Evolutionary conservation across 163 green algal genomes (phyloP).

Genomic region (Volvox carteri): DNA sequence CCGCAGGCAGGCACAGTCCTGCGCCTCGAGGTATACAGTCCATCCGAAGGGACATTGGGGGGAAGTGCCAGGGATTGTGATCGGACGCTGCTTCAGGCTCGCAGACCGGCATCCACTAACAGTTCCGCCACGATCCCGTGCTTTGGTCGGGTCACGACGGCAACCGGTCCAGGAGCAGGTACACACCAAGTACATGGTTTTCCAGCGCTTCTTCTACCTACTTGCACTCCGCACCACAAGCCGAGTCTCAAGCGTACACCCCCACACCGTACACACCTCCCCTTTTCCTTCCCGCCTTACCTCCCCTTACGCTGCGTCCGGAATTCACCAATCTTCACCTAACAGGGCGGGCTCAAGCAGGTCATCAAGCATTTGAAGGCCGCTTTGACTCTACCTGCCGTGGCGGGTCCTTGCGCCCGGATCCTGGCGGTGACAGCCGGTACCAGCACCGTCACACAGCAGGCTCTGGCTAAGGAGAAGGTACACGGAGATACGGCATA

Average conservation of each 20-base stretch:
- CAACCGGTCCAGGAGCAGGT: no score
- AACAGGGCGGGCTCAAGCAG: constrained; percentile 60
- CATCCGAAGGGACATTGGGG: neutral
- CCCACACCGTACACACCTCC: no score
- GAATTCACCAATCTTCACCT: neutral
- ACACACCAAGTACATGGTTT: no score
- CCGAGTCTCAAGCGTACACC: no score
- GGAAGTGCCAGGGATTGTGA: neutral
- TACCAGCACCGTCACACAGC: constrained; percentile 56
- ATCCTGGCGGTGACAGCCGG: constrained; percentile 40
- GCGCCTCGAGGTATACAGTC: constrained; percentile 56
- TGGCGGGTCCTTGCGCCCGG: constrained; percentile 21
- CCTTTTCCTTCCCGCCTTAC: no score
- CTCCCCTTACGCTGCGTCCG: neutral
- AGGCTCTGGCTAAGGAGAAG: constrained; percentile 57
- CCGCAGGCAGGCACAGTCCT: constrained; percentile 56
- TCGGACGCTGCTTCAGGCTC: neutral
- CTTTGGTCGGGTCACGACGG: no score
- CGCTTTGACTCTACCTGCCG: neutral
- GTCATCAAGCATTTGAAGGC: constrained; percentile 36
- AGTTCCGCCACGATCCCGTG: no score
- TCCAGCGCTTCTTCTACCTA: no score
- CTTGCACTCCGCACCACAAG: no score
- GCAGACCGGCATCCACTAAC: neutral
- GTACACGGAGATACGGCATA: no score